phyloP scores from a whole-genome alignment of 148 eudicot genomes.

The Amaranthus cruentus region DNA sequence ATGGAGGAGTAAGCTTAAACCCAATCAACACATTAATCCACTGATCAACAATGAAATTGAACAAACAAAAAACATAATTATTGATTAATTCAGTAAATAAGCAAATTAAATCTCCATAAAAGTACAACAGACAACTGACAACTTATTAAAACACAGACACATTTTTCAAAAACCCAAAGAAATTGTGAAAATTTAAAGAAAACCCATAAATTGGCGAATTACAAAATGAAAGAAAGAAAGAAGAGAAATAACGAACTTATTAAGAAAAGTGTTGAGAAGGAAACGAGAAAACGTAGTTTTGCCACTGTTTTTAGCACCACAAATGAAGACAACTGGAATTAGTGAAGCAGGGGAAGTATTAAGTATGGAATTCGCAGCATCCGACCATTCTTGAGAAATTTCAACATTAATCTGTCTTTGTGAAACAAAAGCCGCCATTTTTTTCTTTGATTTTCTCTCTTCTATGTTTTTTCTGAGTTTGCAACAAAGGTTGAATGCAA shows the following conservation, averaged over 20 bases:
- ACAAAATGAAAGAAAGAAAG: background rate
- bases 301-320: slow-evolving; percentile 89
- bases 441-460: background rate
- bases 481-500: too few species aligned
- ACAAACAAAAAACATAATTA: too few species aligned
- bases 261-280: slow-evolving; percentile 69
- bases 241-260: slow-evolving; percentile 30
- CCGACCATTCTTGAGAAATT: slow-evolving; percentile 65
- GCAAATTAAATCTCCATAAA: too few species aligned
- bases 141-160: background rate
- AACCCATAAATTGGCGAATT: background rate
- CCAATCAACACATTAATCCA: too few species aligned
- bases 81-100: too few species aligned
- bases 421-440: slow-evolving; percentile 7
- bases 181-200: background rate
- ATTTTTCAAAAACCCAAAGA: background rate
- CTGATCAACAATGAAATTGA: too few species aligned
- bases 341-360: slow-evolving; percentile 25
- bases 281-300: slow-evolving; percentile 88
- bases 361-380: slow-evolving; percentile 48
- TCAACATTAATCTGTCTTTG: slow-evolving; percentile 22
- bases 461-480: too few species aligned
- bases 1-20: too few species aligned
- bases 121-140: background rate
- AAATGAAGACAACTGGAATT: slow-evolving; percentile 48